phyloP scores from a whole-genome alignment of 495 filamentous ascomycete species.

The Annulohypoxylon maeteangense region DNA sequence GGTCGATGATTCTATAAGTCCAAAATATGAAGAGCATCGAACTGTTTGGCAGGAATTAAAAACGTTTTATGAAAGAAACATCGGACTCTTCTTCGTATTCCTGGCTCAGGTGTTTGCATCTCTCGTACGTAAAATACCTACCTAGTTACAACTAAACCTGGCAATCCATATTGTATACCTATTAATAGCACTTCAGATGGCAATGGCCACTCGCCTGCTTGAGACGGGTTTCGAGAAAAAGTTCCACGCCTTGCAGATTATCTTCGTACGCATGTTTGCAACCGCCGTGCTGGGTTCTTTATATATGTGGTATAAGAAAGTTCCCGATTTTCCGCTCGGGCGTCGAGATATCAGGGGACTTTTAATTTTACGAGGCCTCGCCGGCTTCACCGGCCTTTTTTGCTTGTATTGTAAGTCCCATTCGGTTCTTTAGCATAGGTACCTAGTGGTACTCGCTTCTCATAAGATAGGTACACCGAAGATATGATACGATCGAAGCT shows the following conservation, averaged over 20 bases:
- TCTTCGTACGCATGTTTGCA: constrained; percentile 82
- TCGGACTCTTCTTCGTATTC: constrained; percentile 75
- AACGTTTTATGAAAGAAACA: constrained; percentile 58
- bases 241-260: constrained; percentile 81
- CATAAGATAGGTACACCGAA: background rate
- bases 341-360: constrained; percentile 67
- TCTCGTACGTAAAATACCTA: constrained; percentile 50
- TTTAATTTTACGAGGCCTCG: constrained; percentile 69
- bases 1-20: background rate
- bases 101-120: constrained; percentile 79
- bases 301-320: constrained; percentile 77
- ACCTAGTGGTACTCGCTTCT: background rate
- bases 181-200: constrained; percentile 62
- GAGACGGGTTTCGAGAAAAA: constrained; percentile 66
- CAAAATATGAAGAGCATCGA: background rate
- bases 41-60: constrained; percentile 20
- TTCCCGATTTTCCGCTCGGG: constrained; percentile 77
- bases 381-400: constrained; percentile 80
- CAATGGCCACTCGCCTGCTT: constrained; percentile 73
- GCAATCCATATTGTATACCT: background rate
- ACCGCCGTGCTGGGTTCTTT: constrained; percentile 71
- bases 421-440: background rate
- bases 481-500: background rate
- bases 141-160: background rate
- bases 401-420: constrained; percentile 71